Evolutionary conservation across 2,329 filamentous ascomycete genomes (phyloP).

Genomic region (Botrytis elliptica): DNA sequence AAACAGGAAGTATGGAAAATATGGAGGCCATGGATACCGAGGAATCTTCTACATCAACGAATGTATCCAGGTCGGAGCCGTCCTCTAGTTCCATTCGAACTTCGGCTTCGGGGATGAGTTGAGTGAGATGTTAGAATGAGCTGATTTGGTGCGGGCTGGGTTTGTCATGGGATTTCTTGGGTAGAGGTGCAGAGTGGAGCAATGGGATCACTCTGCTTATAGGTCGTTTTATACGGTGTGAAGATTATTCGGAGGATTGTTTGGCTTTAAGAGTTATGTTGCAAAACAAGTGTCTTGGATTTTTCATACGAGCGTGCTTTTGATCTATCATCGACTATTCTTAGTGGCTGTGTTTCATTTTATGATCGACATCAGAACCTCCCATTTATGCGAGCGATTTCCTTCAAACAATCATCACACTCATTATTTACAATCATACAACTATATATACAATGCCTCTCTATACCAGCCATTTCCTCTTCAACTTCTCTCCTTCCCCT

Average conservation of each 20-base stretch:
- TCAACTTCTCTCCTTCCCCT: neutral
- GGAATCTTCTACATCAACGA: constrained; percentile 28
- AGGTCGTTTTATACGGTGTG: neutral
- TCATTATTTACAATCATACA: neutral
- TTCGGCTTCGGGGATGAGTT: constrained; percentile 27
- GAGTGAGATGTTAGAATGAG: neutral
- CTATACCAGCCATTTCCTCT: neutral
- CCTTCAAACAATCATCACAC: neutral
- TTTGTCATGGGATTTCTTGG: neutral
- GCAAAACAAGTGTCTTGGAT: neutral
- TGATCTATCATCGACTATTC: neutral
- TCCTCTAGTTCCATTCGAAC: constrained; percentile 34
- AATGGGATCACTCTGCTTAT: neutral
- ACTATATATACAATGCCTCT: too few relatives aligned
- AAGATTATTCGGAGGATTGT: neutral
- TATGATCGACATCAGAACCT: neutral
- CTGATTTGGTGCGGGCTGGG: neutral
- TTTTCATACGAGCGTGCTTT: neutral
- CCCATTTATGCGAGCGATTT: rapidly evolving
- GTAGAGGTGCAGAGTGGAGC: neutral
- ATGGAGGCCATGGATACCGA: constrained; percentile 24
- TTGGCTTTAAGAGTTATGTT: neutral
- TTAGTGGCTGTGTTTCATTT: neutral
- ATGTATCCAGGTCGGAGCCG: constrained; percentile 29
- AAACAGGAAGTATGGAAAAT: constrained; percentile 16